Evolutionary conservation across 2,329 filamentous ascomycete species (phyloP), one percentile per base, ranked within the genome.

Genomic region (Sporothrix sp.): DNA sequence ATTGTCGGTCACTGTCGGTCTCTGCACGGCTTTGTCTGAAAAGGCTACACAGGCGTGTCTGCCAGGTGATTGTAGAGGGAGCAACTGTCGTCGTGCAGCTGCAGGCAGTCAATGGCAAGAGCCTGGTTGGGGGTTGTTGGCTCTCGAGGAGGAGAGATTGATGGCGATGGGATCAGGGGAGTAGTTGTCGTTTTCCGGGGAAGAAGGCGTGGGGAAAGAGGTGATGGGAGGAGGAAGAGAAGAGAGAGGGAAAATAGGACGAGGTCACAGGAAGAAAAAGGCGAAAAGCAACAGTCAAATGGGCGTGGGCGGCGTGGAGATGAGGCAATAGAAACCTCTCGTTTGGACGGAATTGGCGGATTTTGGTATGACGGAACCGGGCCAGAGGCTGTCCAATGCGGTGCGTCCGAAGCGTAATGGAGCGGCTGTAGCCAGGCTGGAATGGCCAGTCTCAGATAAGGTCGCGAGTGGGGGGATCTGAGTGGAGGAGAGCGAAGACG

Each of bases 361-460:
- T 13, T 47, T 21, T 23, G 7, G 36, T 32, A 40, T 40, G 37
- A 48, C 46, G 46, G 40, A 48, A 30, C 23, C 14, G 25, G 38
- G 44, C 36, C 46, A 48, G 43, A 23, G 28, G 38, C 38, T 48
- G 32, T 44, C 50, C 45, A 52, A 52, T 52, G 50, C 45, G 38
- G 45, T 48, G 50, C 37, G 30, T 42, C 50, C 35, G 18, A 47
- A 40, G 42, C 42, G 42, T 36, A 38, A 28, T 48, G 14, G 14
- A 28, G 39, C 16, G 3, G 23, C 35, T 23, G 25, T 28, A 35
- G 36, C 25, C 14, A 33, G 38, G 18, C 36, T 47, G 36, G 50
- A 43, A 52, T 48, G 50, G 30, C 37, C 18, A 25, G 50, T 52
- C 44, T 48, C 32, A 52, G 50, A 38, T 48, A 52, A 52, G 50